Evolutionary conservation across 108 stramenopile species (phyloP).

Genomic region (Cyclostephanos invisitatus): DNA sequence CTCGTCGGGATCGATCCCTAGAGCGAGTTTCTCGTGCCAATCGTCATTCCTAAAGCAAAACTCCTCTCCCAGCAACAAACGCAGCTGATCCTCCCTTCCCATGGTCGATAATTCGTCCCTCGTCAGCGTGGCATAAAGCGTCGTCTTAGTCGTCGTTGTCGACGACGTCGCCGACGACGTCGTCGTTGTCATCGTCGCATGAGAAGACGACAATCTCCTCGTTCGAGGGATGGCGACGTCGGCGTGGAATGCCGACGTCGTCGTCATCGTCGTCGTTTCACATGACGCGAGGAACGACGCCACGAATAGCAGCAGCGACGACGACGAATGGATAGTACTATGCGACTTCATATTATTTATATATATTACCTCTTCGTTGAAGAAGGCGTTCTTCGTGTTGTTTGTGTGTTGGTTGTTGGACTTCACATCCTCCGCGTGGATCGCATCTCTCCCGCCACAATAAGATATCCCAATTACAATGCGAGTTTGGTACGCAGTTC

Average conservation of each 20-base stretch:
- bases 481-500: too few relatives aligned
- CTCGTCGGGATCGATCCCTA: constrained; percentile 71
- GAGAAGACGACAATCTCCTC: neutral
- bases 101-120: constrained; percentile 23
- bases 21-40: constrained; percentile 64
- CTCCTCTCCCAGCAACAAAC: constrained; percentile 3
- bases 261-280: neutral
- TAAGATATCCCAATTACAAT: too few relatives aligned
- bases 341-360: too few relatives aligned
- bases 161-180: neutral
- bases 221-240: neutral
- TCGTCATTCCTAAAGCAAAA: constrained; percentile 13
- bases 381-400: too few relatives aligned
- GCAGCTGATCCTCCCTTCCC: constrained; percentile 25
- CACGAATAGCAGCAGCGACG: neutral
- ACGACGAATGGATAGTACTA: too few relatives aligned
- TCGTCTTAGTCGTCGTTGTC: neutral
- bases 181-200: too few relatives aligned
- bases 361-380: too few relatives aligned
- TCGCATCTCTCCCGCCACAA: too few relatives aligned
- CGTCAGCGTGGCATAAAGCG: constrained; percentile 25
- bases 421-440: too few relatives aligned
- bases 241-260: neutral
- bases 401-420: too few relatives aligned
- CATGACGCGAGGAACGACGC: neutral